These are phyloP conservation scores for Capsicum pubescens DNA, from an alignment of 257 asterid genomes.

Conservation along the genomic window DNA sequence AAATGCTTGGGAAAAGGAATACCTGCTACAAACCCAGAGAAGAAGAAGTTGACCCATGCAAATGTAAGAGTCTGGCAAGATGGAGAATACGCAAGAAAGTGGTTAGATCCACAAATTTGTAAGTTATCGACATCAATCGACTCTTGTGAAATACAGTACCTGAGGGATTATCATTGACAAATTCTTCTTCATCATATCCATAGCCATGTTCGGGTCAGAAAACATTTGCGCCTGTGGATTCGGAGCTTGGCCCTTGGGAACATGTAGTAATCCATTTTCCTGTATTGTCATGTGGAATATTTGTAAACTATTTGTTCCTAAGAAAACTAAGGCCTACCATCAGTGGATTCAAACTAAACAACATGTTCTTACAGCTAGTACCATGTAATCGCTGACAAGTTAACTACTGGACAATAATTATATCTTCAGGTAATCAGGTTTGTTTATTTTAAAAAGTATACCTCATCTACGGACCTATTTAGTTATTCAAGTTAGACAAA, in stretches of 20 bases:
- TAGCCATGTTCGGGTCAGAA: conserved; percentile 98
- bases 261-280: conserved; percentile 85
- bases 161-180: conserved; percentile 97
- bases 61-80: conserved; percentile 82
- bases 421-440: too few species aligned
- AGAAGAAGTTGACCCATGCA: conserved; percentile 98
- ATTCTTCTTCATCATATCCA: conserved; percentile 98
- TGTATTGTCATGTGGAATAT: conserved; percentile 37
- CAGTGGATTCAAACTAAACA: neutral
- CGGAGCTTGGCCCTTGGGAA: conserved; percentile 89
- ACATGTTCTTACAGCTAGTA: conserved; percentile 9
- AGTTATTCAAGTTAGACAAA: neutral
- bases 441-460: too few species aligned
- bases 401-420: neutral
- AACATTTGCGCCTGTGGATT: conserved; percentile 98
- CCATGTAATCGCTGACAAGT: neutral
- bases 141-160: conserved; percentile 42
- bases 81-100: conserved; percentile 26
- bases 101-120: conserved; percentile 7
- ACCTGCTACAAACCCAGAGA: conserved; percentile 99
- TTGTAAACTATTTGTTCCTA: neutral
- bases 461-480: neutral
- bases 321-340: neutral
- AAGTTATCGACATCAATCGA: neutral
- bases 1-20: conserved; percentile 29